phyloP scores from a whole-genome alignment of 768 basidiomycete species.

The Suillus discolor region DNA sequence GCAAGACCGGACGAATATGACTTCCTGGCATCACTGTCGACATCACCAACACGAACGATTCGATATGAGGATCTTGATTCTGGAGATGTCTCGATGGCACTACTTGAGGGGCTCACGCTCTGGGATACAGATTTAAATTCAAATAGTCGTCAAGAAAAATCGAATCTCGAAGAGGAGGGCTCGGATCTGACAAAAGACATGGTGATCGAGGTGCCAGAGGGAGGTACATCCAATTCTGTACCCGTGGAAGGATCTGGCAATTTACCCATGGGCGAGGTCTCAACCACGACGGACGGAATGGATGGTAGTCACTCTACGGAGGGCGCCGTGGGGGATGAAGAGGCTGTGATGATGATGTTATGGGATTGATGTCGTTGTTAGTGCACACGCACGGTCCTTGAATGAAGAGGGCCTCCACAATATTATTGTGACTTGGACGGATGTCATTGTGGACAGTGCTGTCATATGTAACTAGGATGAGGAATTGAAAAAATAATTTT shows the following conservation, averaged over 20 bases:
- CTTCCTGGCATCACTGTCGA: constrained; percentile 46
- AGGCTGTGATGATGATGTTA: constrained; percentile 25
- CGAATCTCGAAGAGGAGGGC: constrained; percentile 7
- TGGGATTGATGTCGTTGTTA: constrained; percentile 7
- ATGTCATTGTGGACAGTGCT: constrained; percentile 1
- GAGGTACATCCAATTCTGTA: not conserved
- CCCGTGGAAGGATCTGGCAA: not conserved
- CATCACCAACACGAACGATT: constrained; percentile 41
- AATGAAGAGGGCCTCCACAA: not conserved
- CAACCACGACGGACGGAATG: constrained; percentile 4
- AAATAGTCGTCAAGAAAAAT: constrained; percentile 1
- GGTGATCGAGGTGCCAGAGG: not conserved
- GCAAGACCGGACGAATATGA: constrained; percentile 50
- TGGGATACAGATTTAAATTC: constrained; percentile 35
- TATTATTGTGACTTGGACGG: not conserved
- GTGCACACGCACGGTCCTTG: not conserved
- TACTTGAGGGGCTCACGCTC: constrained; percentile 51
- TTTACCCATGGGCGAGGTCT: not conserved
- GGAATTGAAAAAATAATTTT: not conserved
- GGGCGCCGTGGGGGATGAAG: constrained; percentile 21
- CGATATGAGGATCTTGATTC: constrained; percentile 52
- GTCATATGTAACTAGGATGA: not conserved
- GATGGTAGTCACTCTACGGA: not conserved
- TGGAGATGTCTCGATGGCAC: constrained; percentile 46
- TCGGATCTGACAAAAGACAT: not conserved